phyloP scores from a whole-genome alignment of 164 flowering plant species.

The Aristolochia californica region DNA sequence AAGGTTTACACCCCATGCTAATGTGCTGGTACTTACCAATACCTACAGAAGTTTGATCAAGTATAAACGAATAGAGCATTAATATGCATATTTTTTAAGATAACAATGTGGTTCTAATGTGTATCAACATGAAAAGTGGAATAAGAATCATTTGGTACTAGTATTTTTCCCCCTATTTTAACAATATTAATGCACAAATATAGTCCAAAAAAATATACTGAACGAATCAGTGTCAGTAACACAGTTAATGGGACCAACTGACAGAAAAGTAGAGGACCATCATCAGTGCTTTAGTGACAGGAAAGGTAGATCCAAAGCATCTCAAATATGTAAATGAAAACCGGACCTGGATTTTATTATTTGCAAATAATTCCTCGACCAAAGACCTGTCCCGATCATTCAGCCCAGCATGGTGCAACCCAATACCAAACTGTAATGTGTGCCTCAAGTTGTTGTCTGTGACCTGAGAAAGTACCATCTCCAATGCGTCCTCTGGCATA shows the following conservation, averaged over 20 bases:
- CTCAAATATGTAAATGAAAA: no score
- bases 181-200: no score
- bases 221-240: no score
- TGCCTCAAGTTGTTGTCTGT: conserved; percentile 87
- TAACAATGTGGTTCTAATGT: no score
- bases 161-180: no score
- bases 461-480: conserved; percentile 92
- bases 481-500: conserved; percentile 70
- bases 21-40: conserved; percentile 91
- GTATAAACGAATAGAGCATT: not conserved
- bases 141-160: no score
- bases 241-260: no score
- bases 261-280: no score
- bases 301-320: no score
- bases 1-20: conserved; percentile 99
- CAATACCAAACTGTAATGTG: conserved; percentile 94
- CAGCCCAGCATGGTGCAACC: conserved; percentile 95
- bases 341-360: conserved; percentile 84
- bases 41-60: conserved; percentile 31
- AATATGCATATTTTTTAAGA: not conserved
- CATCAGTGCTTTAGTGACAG: no score
- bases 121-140: no score
- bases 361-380: conserved; percentile 91
- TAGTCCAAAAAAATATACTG: no score
- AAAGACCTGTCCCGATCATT: conserved; percentile 88